phyloP scores from a whole-genome alignment of 495 filamentous ascomycete genomes.

The Eremomyces bilateralis region DNA sequence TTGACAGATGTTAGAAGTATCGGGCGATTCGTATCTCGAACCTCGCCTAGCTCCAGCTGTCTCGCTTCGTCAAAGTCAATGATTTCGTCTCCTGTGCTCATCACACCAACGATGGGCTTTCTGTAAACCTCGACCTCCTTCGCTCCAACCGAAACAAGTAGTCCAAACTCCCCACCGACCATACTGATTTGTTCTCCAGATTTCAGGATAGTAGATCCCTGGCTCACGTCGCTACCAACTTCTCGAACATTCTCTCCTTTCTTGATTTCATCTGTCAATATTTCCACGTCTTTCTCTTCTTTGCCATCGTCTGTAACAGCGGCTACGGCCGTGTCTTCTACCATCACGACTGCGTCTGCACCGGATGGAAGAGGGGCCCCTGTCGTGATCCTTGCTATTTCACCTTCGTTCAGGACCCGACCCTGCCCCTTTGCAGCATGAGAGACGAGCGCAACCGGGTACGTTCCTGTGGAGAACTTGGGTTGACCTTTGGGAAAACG shows the following conservation, averaged over 20 bases:
- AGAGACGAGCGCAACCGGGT: constrained; percentile 70
- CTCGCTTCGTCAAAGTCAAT: constrained; percentile 43
- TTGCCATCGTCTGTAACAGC: constrained; percentile 51
- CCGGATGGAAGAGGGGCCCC: constrained; percentile 78
- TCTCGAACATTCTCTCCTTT: constrained; percentile 78
- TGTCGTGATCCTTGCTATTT: constrained; percentile 79
- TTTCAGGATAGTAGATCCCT: constrained; percentile 43
- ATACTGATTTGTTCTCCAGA: constrained; percentile 60
- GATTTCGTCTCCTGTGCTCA: constrained; percentile 92
- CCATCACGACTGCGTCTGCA: constrained; percentile 88
- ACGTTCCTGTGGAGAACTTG: constrained; percentile 39
- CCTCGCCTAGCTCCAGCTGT: constrained; percentile 51
- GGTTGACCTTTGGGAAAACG: constrained; percentile 8
- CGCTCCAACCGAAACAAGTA: constrained; percentile 69
- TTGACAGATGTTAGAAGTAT: constrained; percentile 55
- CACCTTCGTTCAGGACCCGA: constrained; percentile 39
- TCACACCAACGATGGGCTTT: constrained; percentile 59
- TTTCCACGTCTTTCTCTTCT: constrained; percentile 75
- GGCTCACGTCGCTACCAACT: constrained; percentile 65
- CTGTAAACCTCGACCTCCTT: constrained; percentile 50
- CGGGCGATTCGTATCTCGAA: constrained; percentile 81
- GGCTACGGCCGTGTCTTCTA: constrained; percentile 70
- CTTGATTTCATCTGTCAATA: constrained; percentile 51
- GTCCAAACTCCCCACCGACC: constrained; percentile 73
- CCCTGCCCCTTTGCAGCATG: constrained; percentile 51